Evolutionary conservation across 148 eudicot species (phyloP), one percentile per base, ranked within the genome.

Genomic region (Suaeda aralocaspica): DNA sequence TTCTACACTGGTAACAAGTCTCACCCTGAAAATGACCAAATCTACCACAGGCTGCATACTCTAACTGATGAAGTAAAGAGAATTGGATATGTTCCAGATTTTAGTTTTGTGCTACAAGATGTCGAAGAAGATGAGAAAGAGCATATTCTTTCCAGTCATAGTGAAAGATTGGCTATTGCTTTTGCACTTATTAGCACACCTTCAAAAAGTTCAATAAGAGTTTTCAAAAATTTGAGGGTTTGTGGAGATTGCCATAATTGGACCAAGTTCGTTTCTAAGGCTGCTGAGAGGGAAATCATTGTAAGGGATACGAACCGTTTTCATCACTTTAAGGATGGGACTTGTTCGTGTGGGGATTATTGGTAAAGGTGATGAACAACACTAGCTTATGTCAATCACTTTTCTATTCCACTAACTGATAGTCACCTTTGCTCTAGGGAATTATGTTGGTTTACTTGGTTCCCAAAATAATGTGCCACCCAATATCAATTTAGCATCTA

Each of bases 111-210:
- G 64, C 68, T 89, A 62, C 96, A 89, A 76, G 92, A 89, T 76
- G 96, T 89, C 14, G 92, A 89, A 77, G 92, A 87, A 30, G 96
- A 89, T 39, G 92, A 89, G 78, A 87, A 89, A 75, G 89, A 85
- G 70, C 74, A 80, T 72, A 87, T 89, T 48, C 91, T 89, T 44
- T 79, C 79, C 7, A 78, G 83, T 76, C 95, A 89, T 56, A 89
- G 82, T 64, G 91, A 89, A 72, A 83, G 91, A 75, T 79, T 89
- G 81, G 95, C 95, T 34, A 87, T 89, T 76, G 84, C 83, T 14
- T 87, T 64, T 58, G 95, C 87, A n/a, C 74, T 89, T 50, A 79
- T 87, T 30, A 83, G 82, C 75, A 87, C 89, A 22, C 85, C 91
- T 59, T 82, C 86, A 2, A 78, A 82, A 66, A 87, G 74, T 28